phyloP scores from a whole-genome alignment of 2,329 filamentous ascomycete genomes.

The Periglandula ipomoeae region DNA sequence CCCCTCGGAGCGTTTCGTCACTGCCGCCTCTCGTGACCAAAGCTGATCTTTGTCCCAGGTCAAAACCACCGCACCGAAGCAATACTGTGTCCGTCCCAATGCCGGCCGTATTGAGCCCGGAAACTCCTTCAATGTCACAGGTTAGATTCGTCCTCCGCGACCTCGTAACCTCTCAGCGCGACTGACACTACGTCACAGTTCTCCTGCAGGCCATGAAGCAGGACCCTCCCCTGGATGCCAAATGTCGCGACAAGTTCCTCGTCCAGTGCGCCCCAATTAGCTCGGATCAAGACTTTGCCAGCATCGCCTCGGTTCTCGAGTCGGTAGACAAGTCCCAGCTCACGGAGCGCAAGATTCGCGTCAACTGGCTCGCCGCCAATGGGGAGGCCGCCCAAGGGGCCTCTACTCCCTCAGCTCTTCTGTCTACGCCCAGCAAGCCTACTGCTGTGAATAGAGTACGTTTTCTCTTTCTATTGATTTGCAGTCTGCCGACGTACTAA shows the following conservation, averaged over 20 bases:
- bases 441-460: conserved; percentile 32
- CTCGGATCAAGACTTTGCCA: conserved; percentile 73
- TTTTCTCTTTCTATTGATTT: conserved; percentile 10
- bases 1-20: not conserved
- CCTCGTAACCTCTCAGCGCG: not conserved
- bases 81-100: conserved; percentile 98
- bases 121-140: conserved; percentile 83
- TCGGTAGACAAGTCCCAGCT: conserved; percentile 69
- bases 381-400: conserved; percentile 25
- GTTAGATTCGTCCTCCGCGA: conserved; percentile 32
- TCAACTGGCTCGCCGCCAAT: conserved; percentile 67
- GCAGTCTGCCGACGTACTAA: no score
- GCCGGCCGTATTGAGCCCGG: conserved; percentile 91
- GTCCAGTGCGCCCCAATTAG: conserved; percentile 85
- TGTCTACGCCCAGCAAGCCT: conserved; percentile 33
- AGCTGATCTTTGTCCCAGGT: conserved; percentile 48
- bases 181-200: conserved; percentile 43
- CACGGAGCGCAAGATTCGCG: conserved; percentile 92
- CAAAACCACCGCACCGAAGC: conserved; percentile 97
- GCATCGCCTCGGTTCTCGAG: conserved; percentile 74
- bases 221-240: conserved; percentile 75
- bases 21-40: not conserved
- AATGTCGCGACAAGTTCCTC: conserved; percentile 95
- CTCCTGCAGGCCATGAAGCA: conserved; percentile 97
- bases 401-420: conserved; percentile 10